These are phyloP conservation scores for Thinopyrum obtusiflorum DNA, from an alignment of 202 grass and related monocot genomes.

Conservation along the genomic window DNA sequence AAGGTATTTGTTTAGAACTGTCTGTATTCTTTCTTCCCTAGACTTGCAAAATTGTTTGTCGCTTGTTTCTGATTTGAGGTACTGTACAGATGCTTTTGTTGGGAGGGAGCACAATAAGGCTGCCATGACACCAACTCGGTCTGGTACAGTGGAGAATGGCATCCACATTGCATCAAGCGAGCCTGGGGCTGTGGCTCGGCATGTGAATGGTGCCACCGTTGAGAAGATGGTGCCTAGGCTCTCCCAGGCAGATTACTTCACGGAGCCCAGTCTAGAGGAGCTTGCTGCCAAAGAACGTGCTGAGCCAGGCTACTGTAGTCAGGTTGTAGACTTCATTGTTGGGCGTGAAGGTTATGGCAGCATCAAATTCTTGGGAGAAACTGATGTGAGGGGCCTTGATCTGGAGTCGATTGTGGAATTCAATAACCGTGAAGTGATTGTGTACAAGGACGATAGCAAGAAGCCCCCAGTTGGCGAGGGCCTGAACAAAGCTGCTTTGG, in stretches of 20 bases:
- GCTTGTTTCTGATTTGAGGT: slow-evolving; percentile 23
- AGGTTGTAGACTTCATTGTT: slow-evolving; percentile 69
- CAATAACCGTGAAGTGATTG: slow-evolving; percentile 75
- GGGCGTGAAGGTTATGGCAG: slow-evolving; percentile 70
- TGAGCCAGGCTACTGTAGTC: slow-evolving; percentile 69
- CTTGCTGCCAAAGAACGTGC: slow-evolving; percentile 82
- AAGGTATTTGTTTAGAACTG: slow-evolving; percentile 35
- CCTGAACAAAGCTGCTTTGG: slow-evolving; percentile 78
- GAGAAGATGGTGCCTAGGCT: slow-evolving; percentile 81
- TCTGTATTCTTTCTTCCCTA: background rate
- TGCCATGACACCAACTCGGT: slow-evolving; percentile 13
- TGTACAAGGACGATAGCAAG: slow-evolving; percentile 85
- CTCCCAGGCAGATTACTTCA: slow-evolving; percentile 70
- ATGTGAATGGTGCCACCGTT: slow-evolving; percentile 50
- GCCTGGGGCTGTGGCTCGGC: slow-evolving; percentile 35
- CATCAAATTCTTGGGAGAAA: slow-evolving; percentile 78
- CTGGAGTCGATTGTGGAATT: slow-evolving; percentile 77
- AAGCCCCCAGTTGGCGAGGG: slow-evolving; percentile 73
- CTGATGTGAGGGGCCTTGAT: slow-evolving; percentile 71
- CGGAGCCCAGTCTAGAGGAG: slow-evolving; percentile 73
- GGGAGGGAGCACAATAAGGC: slow-evolving; percentile 35
- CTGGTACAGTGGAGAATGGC: slow-evolving; percentile 41
- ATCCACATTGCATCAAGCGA: slow-evolving; percentile 24
- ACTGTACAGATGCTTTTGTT: slow-evolving; percentile 30
- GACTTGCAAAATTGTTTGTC: background rate